Evolutionary conservation across 2,329 filamentous ascomycete genomes (phyloP), one percentile per base, ranked within the genome.

Genomic region (Didymella glomerata): DNA sequence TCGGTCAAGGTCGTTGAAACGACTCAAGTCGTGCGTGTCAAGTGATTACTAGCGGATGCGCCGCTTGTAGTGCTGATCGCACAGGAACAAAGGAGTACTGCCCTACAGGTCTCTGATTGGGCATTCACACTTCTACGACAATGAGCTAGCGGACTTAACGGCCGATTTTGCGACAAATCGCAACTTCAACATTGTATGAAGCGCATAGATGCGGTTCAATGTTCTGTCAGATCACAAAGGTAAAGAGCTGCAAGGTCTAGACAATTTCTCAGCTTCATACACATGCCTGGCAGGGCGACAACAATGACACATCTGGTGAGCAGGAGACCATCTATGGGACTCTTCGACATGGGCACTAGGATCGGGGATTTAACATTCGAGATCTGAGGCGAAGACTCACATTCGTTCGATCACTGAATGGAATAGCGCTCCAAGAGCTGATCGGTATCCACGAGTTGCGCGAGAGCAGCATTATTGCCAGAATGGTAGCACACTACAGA

Each of bases 151-250:
- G 36, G 27, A 27, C n/a, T 10, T 36, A 20, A 40, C 5, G 13
- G 2, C 14, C 46, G 24, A 30, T 9, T 30, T 30, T 44, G 46
- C 22, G 27, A 38, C 28, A 40, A 18, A 56, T 50, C 25, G n/a
- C 24, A 4, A 7, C 7, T 47, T n/a, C 30, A 34, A 24, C 3
- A 1, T 28, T 22, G 14, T 3, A 16, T 14, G 34, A 22, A 51
- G 30, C 54, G 48, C 54, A 52, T 47, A 52, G n/a, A 36, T 27
- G 34, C 42, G 42, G 27, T 24, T 25, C 32, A 52, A 6, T 13
- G 7, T 16, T 32, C 20, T 22, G 27, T 18, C 18, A n/a, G 16
- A 11, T 3, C 6, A 18, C 3, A 3, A 46, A 41, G 42, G 25
- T 10, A 20, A 30, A 13, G 2, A 51, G 22, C 24, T 16, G 24